Evolutionary conservation across 805 yeast species (phyloP).

Genomic region (Metschnikowia borealis): DNA sequence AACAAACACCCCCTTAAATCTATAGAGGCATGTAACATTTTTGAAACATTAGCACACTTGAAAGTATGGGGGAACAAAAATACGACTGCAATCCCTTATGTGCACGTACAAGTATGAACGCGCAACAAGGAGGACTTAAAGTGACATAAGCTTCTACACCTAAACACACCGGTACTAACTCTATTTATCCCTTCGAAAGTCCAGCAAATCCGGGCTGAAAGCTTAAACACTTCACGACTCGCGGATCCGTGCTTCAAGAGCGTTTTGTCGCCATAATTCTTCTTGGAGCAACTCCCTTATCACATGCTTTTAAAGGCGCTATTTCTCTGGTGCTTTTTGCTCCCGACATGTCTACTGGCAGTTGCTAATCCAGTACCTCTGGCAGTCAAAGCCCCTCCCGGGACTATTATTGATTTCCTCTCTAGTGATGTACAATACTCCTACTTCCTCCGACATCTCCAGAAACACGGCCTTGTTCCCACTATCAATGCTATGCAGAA

Average conservation of each 20-base stretch:
- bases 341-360: constrained; percentile 7
- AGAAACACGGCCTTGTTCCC: constrained; percentile 60
- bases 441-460: constrained; percentile 56
- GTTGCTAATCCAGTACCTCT: constrained; percentile 11
- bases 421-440: constrained; percentile 68
- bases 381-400: constrained; percentile 19
- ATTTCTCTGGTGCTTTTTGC: constrained; percentile 3
- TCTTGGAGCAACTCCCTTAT: background rate
- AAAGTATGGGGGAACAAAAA: too few relatives aligned
- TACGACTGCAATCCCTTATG: too few relatives aligned
- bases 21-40: too few relatives aligned
- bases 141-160: background rate
- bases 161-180: background rate
- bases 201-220: background rate
- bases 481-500: constrained; percentile 53
- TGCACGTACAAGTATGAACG: too few relatives aligned
- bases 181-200: background rate
- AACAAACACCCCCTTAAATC: too few relatives aligned
- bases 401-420: constrained; percentile 61
- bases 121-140: background rate
- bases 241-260: background rate
- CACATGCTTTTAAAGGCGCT: background rate
- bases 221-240: background rate
- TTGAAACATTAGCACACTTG: too few relatives aligned
- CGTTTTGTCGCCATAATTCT: background rate